These are phyloP conservation scores for Chiua virens DNA, from an alignment of 768 basidiomycete genomes.

Conservation along the genomic window DNA sequence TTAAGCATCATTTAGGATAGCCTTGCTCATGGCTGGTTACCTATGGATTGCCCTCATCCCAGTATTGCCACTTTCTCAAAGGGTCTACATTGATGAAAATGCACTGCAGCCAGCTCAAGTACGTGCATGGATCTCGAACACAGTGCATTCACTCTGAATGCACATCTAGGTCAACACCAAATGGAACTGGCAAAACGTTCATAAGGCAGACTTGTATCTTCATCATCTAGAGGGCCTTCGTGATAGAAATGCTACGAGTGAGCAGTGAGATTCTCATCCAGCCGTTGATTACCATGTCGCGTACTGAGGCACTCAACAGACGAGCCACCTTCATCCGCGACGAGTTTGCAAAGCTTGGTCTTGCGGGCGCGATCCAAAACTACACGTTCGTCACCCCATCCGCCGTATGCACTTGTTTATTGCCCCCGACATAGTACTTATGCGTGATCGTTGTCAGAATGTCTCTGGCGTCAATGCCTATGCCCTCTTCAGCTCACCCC, in stretches of 20 bases:
- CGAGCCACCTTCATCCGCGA: slow-evolving; percentile 58
- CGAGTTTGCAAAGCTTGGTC: slow-evolving; percentile 74
- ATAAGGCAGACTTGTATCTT: slow-evolving; percentile 80
- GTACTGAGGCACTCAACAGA: slow-evolving; percentile 39
- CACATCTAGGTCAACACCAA: slow-evolving; percentile 76
- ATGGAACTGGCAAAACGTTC: slow-evolving; percentile 91
- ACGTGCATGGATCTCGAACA: slow-evolving; percentile 6
- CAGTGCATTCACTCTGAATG: not conserved
- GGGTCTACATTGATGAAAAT: slow-evolving; percentile 92
- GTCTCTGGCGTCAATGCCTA: slow-evolving; percentile 78
- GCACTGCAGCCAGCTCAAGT: slow-evolving; percentile 93
- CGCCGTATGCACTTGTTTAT: slow-evolving; percentile 39
- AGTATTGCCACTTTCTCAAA: slow-evolving; percentile 56
- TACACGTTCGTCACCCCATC: slow-evolving; percentile 58
- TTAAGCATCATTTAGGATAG: slow-evolving; percentile 38
- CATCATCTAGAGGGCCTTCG: slow-evolving; percentile 63
- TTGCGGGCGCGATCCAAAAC: slow-evolving; percentile 65
- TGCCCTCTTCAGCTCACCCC: slow-evolving; percentile 77
- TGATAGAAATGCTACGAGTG: slow-evolving; percentile 61
- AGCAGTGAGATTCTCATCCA: slow-evolving; percentile 55
- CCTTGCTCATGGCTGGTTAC: slow-evolving; percentile 65
- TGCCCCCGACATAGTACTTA: not conserved
- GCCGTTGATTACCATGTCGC: not conserved
- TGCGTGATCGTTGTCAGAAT: slow-evolving; percentile 37
- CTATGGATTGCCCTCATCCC: slow-evolving; percentile 86